These are phyloP conservation scores for Penicillium thymicola DNA, from an alignment of 2,329 filamentous ascomycete species.

Conservation along the genomic window DNA sequence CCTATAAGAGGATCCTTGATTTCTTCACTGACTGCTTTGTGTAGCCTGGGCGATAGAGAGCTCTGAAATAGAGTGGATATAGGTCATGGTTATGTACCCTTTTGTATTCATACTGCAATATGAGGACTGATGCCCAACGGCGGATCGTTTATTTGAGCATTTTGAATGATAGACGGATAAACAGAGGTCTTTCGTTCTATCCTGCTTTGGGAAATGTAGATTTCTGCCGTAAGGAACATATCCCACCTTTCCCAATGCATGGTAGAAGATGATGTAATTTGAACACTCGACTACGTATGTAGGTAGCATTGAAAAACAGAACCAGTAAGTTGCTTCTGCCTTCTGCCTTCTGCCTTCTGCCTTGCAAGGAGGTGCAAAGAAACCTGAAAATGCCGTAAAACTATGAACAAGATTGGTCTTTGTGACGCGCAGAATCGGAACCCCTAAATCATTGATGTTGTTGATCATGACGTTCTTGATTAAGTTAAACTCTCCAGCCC, in stretches of 20 bases:
- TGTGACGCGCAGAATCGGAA: not conserved
- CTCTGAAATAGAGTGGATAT: no score
- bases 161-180: not conserved
- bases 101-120: no score
- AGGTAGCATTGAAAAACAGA: not conserved
- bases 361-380: not conserved
- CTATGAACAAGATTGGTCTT: not conserved
- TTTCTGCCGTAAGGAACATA: not conserved
- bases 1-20: no score
- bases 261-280: not conserved
- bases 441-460: not conserved
- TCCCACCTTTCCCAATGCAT: not conserved
- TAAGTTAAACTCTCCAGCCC: not conserved
- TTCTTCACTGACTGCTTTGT: no score
- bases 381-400: not conserved
- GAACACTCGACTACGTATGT: not conserved
- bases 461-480: not conserved
- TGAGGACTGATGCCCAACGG: not conserved
- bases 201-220: not conserved
- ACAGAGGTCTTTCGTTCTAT: not conserved
- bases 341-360: not conserved
- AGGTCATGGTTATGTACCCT: no score
- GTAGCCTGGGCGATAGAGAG: no score
- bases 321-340: not conserved
- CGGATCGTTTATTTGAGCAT: not conserved